These are phyloP conservation scores for Botrytis sinoallii DNA, from an alignment of 2,329 filamentous ascomycete species.

Conservation along the genomic window DNA sequence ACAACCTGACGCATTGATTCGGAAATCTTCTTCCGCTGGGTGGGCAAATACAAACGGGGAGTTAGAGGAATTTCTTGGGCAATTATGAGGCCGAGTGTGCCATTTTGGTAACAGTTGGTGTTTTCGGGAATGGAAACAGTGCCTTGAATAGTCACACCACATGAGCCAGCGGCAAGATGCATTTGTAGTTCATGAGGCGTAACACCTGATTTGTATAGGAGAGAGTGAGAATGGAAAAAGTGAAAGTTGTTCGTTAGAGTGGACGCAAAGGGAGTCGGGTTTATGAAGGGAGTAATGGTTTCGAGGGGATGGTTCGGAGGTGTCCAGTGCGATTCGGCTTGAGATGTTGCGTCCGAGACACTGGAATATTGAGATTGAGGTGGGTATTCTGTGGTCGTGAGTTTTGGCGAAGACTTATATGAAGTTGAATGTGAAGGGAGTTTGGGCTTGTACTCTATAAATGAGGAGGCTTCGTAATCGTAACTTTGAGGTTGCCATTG, in stretches of 20 bases:
- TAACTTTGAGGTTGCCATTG: not conserved
- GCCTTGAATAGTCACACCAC: not conserved
- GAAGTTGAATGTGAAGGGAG: not conserved
- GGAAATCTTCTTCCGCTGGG: not conserved
- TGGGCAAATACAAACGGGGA: not conserved
- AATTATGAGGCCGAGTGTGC: not conserved
- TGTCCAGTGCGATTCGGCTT: not conserved
- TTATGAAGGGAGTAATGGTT: slow-evolving; percentile 6
- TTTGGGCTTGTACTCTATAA: not conserved
- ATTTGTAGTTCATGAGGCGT: not conserved
- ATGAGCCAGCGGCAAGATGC: not conserved
- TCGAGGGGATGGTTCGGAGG: not conserved
- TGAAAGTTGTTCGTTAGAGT: not conserved
- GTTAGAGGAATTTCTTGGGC: not conserved
- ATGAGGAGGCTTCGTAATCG: not conserved
- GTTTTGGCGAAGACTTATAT: not conserved
- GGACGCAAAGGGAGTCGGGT: not conserved
- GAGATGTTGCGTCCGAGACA: not conserved
- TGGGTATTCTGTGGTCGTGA: not conserved
- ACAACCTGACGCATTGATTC: not conserved
- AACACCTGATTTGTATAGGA: not conserved
- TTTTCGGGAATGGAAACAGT: not conserved
- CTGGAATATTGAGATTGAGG: not conserved
- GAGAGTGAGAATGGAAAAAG: not conserved
- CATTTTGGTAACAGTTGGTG: not conserved